Percentiles rank a stretch among this genome's conserved stretches.
Evolutionary conservation across 2,329 filamentous ascomycete genomes (phyloP).

Genomic region (Apiospora koreana): DNA sequence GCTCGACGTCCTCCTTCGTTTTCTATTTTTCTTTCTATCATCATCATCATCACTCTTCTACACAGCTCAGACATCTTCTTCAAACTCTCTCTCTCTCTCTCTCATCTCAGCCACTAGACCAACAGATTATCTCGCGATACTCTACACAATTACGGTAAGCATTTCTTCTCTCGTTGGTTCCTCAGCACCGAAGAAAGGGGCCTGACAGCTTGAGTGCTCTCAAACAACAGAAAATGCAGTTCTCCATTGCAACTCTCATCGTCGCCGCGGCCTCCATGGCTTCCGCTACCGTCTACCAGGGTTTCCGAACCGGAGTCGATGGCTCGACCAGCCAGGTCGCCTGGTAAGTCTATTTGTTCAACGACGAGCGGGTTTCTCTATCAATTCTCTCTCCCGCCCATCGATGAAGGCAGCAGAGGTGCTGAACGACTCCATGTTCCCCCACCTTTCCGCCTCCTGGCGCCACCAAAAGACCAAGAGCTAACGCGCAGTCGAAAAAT

Average conservation of each 20-base stretch:
- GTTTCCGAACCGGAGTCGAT: background rate
- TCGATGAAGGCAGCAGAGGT: too few relatives aligned
- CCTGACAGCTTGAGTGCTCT: background rate
- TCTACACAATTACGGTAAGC: background rate
- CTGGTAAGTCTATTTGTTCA: background rate
- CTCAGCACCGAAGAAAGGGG: background rate
- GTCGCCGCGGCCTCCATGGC: background rate
- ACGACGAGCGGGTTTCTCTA: background rate
- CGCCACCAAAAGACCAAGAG: background rate
- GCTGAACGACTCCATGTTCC: too few relatives aligned
- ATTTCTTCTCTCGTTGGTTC: background rate
- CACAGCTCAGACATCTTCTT: too few relatives aligned
- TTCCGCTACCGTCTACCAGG: background rate
- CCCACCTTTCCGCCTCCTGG: too few relatives aligned
- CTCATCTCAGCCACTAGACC: too few relatives aligned
- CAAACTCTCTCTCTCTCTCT: too few relatives aligned
- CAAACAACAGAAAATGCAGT: background rate
- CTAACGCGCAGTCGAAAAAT: background rate
- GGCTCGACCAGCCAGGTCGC: background rate
- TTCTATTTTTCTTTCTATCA: too few relatives aligned
- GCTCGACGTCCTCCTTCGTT: too few relatives aligned
- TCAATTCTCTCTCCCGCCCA: background rate
- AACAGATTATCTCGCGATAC: background rate
- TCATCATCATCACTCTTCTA: too few relatives aligned
- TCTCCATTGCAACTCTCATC: background rate